These are phyloP conservation scores for Uronychia binucleata DNA, from an alignment of 73 alveolate species.

Conservation along the genomic window DNA sequence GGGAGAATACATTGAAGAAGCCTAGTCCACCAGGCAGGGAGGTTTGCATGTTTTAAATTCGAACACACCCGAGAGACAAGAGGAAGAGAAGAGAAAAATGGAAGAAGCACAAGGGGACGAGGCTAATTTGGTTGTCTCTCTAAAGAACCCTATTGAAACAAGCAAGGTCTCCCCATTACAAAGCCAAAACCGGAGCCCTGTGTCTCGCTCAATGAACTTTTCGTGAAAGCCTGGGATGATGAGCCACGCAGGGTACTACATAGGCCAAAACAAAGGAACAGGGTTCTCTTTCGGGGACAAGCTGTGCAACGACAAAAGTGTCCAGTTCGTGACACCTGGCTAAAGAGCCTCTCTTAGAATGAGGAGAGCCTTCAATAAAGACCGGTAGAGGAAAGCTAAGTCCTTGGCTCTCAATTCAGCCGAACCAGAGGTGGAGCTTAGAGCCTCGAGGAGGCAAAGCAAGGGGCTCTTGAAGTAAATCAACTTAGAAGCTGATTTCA, in stretches of 20 bases:
- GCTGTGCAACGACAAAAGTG: not conserved
- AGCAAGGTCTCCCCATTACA: not conserved
- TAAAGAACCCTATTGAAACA: too few species aligned
- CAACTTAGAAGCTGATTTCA: too few species aligned
- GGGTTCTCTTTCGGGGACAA: not conserved
- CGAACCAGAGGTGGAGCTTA: not conserved
- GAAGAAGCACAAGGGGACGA: too few species aligned
- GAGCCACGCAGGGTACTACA: not conserved
- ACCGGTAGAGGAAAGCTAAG: not conserved
- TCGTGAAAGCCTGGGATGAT: not conserved
- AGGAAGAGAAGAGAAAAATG: too few species aligned
- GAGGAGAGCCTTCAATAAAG: not conserved
- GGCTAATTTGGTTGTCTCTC: too few species aligned
- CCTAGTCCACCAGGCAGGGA: too few species aligned
- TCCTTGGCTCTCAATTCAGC: not conserved
- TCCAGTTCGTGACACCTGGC: not conserved
- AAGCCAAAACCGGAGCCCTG: not conserved
- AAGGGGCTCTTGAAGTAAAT: too few species aligned
- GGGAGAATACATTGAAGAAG: not conserved
- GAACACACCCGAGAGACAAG: too few species aligned
- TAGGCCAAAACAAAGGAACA: not conserved
- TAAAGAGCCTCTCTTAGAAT: not conserved
- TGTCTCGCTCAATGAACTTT: not conserved
- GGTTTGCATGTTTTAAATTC: too few species aligned
- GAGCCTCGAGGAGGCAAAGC: not conserved